Conservation (phyloP, 2,329 filamentous ascomycete species). For the Dichotomopilus funicola region DNA sequence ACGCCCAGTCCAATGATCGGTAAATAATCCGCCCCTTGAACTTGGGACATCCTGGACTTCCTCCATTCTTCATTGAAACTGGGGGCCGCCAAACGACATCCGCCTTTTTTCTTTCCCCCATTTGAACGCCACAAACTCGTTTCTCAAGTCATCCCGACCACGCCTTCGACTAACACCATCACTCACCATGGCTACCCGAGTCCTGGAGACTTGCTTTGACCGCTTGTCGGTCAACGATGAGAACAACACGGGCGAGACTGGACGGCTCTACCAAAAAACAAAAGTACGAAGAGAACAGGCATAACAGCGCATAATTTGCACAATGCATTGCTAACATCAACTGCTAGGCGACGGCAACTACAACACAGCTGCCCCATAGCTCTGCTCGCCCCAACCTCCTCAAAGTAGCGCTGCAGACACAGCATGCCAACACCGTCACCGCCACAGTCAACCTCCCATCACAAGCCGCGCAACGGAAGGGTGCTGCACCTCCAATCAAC, state of each 20-base stretch:
- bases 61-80: conserved; percentile 13
- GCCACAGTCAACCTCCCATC: conserved; percentile 63
- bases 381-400: conserved; percentile 71
- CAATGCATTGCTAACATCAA: neutral
- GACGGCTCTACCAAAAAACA: conserved; percentile 58
- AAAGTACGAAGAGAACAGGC: conserved; percentile 53
- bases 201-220: conserved; percentile 83
- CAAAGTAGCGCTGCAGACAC: conserved; percentile 77
- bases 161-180: neutral
- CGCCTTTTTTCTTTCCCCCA: neutral
- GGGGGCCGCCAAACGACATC: neutral
- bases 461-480: conserved; percentile 54
- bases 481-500: conserved; percentile 23
- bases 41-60: conserved; percentile 12
- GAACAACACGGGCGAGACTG: conserved; percentile 57
- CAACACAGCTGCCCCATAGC: conserved; percentile 42
- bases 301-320: neutral
- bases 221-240: conserved; percentile 85
- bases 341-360: conserved; percentile 25
- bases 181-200: conserved; percentile 60
- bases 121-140: neutral
- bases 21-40: conserved; percentile 18
- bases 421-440: conserved; percentile 59
- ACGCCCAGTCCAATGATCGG: conserved; percentile 2
- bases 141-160: neutral